phyloP scores from a whole-genome alignment of 805 yeast species.

The Nakazawaea wyomingensis region DNA sequence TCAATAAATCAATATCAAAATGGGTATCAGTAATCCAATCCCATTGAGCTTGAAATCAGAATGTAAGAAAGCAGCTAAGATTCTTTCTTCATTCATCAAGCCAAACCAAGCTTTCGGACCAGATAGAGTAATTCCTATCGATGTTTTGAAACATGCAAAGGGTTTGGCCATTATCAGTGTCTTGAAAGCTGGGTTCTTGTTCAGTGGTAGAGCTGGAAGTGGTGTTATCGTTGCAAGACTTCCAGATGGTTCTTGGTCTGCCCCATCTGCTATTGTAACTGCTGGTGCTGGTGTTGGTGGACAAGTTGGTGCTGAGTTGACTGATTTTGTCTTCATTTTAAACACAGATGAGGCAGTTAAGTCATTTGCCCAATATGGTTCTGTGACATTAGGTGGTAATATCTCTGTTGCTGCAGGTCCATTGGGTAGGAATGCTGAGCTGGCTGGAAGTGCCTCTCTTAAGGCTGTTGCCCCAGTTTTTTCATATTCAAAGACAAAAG shows the following conservation, averaged over 20 bases:
- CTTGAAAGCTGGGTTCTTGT: conserved; percentile 92
- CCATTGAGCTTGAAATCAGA: conserved; percentile 88
- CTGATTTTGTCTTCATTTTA: conserved; percentile 91
- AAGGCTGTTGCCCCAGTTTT: conserved; percentile 87
- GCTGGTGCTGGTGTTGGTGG: conserved; percentile 99
- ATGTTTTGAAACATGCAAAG: conserved; percentile 79
- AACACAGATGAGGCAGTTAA: conserved; percentile 86
- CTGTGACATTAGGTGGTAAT: conserved; percentile 92
- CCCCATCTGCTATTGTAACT: conserved; percentile 91
- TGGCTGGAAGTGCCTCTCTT: conserved; percentile 90
- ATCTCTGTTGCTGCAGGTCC: conserved; percentile 97
- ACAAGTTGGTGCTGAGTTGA: conserved; percentile 91
- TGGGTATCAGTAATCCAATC: conserved; percentile 91
- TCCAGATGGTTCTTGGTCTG: conserved; percentile 96
- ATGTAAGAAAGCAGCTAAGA: conserved; percentile 90
- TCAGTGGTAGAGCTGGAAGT: conserved; percentile 96
- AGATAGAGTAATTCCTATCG: conserved; percentile 85
- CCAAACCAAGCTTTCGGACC: conserved; percentile 93
- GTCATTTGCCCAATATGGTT: conserved; percentile 90
- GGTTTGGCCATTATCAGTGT: conserved; percentile 92
- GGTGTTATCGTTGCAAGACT: conserved; percentile 92
- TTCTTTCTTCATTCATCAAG: conserved; percentile 82
- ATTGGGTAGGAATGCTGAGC: conserved; percentile 94
- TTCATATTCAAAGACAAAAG: conserved; percentile 92
- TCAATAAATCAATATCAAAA: conserved; percentile 19